A percentile compares a stretch with the other conserved stretches of the same genome.
phyloP scores from a whole-genome alignment of 371 early-diverging fungal species.

The Actinomortierella wolfii region DNA sequence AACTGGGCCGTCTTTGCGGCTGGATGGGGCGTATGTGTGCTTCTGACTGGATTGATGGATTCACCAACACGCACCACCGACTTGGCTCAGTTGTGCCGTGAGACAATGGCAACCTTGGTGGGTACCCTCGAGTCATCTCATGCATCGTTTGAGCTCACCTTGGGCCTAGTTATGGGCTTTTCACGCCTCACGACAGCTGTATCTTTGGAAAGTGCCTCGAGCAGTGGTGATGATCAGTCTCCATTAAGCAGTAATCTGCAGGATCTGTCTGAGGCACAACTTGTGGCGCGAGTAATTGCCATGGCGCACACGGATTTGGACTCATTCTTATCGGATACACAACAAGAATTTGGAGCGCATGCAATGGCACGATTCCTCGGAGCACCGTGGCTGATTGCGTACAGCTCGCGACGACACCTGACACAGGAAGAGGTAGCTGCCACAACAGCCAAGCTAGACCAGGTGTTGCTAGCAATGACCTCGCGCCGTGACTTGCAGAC shows the following conservation, averaged over 20 bases:
- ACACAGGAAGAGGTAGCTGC: conserved; percentile 26
- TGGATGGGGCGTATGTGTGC: conserved; percentile 57
- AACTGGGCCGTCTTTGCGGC: conserved; percentile 52
- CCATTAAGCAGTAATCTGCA: too few relatives aligned
- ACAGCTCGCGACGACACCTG: conserved; percentile 20
- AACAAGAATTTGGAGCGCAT: conserved; percentile 10
- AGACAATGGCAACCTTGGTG: conserved; percentile 19
- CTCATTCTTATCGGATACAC: conserved; percentile 20
- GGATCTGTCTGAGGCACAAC: conserved; percentile 15
- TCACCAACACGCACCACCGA: conserved; percentile 55
- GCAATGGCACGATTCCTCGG: conserved; percentile 29
- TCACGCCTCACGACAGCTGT: too few relatives aligned
- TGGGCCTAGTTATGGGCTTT: conserved; percentile 41
- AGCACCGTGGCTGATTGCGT: conserved; percentile 40
- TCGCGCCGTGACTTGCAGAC: conserved; percentile 36
- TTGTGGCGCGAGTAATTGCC: conserved; percentile 20
- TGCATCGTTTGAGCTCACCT: conserved; percentile 24
- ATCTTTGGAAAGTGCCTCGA: conserved; percentile 56
- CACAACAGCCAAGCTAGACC: conserved; percentile 24
- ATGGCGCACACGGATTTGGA: conserved; percentile 22
- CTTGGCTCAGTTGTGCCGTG: conserved; percentile 31
- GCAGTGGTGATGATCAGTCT: too few relatives aligned
- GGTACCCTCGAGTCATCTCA: conserved; percentile 14
- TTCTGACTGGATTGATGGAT: conserved; percentile 47
- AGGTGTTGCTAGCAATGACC: conserved; percentile 18